Evolutionary conservation across 805 yeast genomes (phyloP), one percentile per base, ranked within the genome.

Genomic region (Kuraishia molischiana): DNA sequence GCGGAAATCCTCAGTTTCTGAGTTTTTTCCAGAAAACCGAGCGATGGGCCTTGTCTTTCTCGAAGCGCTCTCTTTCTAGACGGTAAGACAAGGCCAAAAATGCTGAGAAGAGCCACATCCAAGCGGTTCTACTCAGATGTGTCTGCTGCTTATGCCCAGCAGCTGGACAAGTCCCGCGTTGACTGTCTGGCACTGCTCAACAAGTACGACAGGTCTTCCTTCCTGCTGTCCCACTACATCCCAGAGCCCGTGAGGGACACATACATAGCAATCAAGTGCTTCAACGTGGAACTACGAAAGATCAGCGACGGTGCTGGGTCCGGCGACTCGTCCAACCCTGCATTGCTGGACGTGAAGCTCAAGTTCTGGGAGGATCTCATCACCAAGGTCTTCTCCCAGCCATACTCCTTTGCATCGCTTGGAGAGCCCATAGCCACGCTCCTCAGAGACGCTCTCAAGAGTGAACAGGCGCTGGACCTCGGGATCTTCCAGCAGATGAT

Each of bases 291-390:
- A 47, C 62, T 79, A 29, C 67, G 74, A 46, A 67, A 72, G 51
- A 67, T 78, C 26, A 44, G 51, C 24, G 59, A 37, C 11, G 20
- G 32, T 19, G 11, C 13, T 10, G 18, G 14, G 9, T 28, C 32
- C 19, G 14, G 17, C 15, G 18, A 31, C 15, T 13, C 13, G 19
- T 14, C 19, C n/a, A 18, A 28, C 20, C 15, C 19, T 18, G 34
- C 29, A 11, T 66, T 52, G 65, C 69, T 26, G 35, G 69, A 68
- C 54, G 40, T 83, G 51, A 77, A 82, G 48, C 74, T 82, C 52
- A 76, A 77, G 46, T 82, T 80, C 54, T 85, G 95, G 95, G 67
- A 75, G 42, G 82, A 80, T 36, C 63, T 72, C 41, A 41, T 85
- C 5, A 63, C 66, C 29, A 66, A 64, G 41, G 62, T 76, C 5